Evolutionary conservation across 495 filamentous ascomycete species (phyloP).

Genomic region (Penicillium longicatenatum): DNA sequence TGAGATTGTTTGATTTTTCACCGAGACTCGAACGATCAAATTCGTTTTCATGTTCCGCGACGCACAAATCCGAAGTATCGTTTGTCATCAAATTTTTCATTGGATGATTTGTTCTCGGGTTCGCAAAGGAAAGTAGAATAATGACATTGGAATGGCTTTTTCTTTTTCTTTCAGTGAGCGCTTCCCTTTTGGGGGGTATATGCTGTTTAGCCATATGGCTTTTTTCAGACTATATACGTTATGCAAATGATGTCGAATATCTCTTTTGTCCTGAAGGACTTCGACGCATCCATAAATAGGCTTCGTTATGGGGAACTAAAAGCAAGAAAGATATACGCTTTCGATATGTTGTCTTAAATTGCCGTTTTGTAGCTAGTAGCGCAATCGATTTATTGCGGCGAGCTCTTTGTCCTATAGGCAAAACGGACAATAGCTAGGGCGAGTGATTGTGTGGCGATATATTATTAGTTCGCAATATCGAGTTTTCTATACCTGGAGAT

Average conservation of each 20-base stretch:
- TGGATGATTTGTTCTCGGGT: no score
- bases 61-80: no score
- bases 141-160: no score
- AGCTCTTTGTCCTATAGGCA: slow-evolving; percentile 14
- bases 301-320: slow-evolving; percentile 3
- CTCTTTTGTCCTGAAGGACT: slow-evolving; percentile 17
- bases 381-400: slow-evolving; percentile 15
- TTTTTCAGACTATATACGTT: slow-evolving; percentile 17
- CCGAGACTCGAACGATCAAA: no score
- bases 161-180: neutral
- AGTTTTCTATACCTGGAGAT: slow-evolving; percentile 20
- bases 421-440: slow-evolving; percentile 21
- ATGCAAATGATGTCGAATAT: slow-evolving; percentile 22
- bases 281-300: slow-evolving; percentile 12
- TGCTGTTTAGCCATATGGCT: slow-evolving; percentile 21
- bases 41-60: no score
- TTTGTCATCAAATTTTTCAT: no score
- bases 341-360: slow-evolving; percentile 25
- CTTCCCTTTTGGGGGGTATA: slow-evolving; percentile 19
- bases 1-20: no score
- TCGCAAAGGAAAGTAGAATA: no score
- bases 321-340: slow-evolving; percentile 13
- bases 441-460: slow-evolving; percentile 22
- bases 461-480: slow-evolving; percentile 23
- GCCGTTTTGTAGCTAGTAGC: slow-evolving; percentile 20